Evolutionary conservation across 2,329 filamentous ascomycete genomes (phyloP), one percentile per base, ranked within the genome.

Genomic region (Sclerotinia nivalis): DNA sequence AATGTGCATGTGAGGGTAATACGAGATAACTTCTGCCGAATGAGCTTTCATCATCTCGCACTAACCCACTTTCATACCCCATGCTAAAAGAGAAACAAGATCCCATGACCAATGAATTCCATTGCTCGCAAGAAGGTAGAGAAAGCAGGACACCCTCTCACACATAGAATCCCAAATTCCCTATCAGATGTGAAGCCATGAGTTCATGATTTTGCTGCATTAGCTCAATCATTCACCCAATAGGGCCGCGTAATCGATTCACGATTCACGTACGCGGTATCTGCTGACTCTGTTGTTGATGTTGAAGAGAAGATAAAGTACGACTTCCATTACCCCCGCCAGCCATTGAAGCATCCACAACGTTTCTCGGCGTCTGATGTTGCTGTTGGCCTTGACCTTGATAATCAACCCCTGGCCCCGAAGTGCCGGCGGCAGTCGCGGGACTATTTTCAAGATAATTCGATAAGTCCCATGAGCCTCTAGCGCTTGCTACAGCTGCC

Each of bases 391-490:
- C 47, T 64, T 64, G 55, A 28, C 66, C 66, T 56, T 69, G 68
- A 71, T 76, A 76, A 69, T 72, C 73, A 50, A 75, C 68, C 31
- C 69, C 73, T n/a, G 71, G 65, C 56, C 64, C 68, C 47, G 76
- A 73, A 72, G 71, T 73, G 70, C 73, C 73, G 70, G 69, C 73
- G 73, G 76, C 70, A 73, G 74, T 74, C 69, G 77, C 74, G 64
- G 75, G 69, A 68, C 69, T 74, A 61, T 73, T 71, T n/a, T 79
- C 77, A 56, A 78, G 74, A 73, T 78, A 79, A 40, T 70, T 73
- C 34, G 76, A 71, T 70, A 79, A 77, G 68, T 79, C 78, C 77
- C 78, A 79, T 58, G 76, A 74, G 69, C 70, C 61, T 65, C 77
- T 74, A 68, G 60, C 69, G 66, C 71, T 73, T 54, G 71, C 60